Conservation (phyloP, 2,329 filamentous ascomycete species). For the Didymosphaeria variabile region DNA sequence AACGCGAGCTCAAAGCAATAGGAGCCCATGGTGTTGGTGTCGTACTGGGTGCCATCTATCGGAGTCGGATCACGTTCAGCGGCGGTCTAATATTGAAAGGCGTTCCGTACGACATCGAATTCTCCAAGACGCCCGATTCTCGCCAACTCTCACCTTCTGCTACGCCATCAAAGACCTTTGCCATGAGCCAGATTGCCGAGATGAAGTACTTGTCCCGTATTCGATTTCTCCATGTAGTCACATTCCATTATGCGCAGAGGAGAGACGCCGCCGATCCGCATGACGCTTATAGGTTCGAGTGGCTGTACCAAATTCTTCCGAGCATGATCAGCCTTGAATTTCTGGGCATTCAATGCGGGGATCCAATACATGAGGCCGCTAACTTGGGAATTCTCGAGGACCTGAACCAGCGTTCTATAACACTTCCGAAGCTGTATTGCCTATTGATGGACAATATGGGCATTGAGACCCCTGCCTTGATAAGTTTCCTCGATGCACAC, state of each 20-base stretch:
- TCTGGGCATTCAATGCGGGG: no score
- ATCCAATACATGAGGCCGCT: no score
- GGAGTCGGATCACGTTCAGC: conserved; percentile 15
- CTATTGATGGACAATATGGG: neutral
- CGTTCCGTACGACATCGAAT: conserved; percentile 5
- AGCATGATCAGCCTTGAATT: no score
- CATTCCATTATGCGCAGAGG: neutral
- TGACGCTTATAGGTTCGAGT: no score
- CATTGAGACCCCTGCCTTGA: neutral
- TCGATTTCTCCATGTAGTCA: neutral
- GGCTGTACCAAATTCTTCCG: no score
- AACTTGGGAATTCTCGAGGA: neutral
- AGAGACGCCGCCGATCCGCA: neutral
- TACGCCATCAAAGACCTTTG: neutral
- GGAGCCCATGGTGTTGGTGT: conserved; percentile 14
- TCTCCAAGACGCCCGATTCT: neutral
- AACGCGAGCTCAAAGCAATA: neutral
- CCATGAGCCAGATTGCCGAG: neutral
- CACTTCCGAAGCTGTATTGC: neutral
- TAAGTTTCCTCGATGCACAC: neutral
- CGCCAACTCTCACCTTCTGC: neutral
- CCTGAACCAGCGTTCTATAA: neutral
- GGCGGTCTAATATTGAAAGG: conserved; percentile 2
- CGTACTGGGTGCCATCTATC: conserved; percentile 15
- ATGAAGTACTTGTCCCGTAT: neutral